These are phyloP conservation scores for Hypoxylon sp. DNA, from an alignment of 2,329 filamentous ascomycete species.

Conservation along the genomic window DNA sequence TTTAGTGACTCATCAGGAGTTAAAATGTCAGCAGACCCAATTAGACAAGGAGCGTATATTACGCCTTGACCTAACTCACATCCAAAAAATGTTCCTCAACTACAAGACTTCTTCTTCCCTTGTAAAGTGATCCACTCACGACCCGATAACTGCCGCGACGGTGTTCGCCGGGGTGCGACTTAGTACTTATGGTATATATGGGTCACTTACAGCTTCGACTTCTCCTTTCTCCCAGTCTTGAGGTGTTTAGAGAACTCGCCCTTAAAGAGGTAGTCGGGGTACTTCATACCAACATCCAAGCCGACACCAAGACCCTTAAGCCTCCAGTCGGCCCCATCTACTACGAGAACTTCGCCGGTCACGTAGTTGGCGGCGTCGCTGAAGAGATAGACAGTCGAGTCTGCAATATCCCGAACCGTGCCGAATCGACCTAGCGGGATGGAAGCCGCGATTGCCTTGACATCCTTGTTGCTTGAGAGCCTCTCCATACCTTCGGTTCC, in stretches of 20 bases:
- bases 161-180: not conserved
- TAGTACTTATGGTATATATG: not conserved
- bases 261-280: constrained; percentile 63
- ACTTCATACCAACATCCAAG: constrained; percentile 60
- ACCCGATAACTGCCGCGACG: not conserved
- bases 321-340: constrained; percentile 72
- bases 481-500: constrained; percentile 85
- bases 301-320: constrained; percentile 62
- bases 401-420: constrained; percentile 86
- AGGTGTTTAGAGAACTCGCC: constrained; percentile 56
- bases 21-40: no score
- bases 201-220: constrained; percentile 55
- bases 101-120: no score
- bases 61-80: not conserved
- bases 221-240: constrained; percentile 55
- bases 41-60: no score
- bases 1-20: no score
- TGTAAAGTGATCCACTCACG: not conserved
- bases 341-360: constrained; percentile 83
- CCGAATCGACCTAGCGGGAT: constrained; percentile 84
- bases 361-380: constrained; percentile 88
- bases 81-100: not conserved
- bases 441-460: constrained; percentile 52
- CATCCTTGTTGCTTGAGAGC: constrained; percentile 59
- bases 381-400: constrained; percentile 91